Evolutionary conservation across 495 filamentous ascomycete genomes (phyloP).

Genomic region (Podospora australis): DNA sequence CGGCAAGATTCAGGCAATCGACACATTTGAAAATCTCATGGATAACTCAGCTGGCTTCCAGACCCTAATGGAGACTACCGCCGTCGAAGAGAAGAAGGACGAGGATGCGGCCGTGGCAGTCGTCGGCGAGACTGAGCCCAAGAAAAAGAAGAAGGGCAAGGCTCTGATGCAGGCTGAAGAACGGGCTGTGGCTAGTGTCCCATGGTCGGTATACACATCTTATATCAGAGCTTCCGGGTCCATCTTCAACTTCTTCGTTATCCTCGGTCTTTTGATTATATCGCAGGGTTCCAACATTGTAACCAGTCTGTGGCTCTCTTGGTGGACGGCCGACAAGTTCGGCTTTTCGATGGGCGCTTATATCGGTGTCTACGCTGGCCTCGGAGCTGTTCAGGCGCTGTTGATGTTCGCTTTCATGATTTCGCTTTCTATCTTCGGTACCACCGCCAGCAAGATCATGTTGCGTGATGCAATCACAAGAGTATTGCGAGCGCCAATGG

Average conservation of each 20-base stretch:
- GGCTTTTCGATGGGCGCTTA: conserved; percentile 61
- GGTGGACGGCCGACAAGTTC: conserved; percentile 77
- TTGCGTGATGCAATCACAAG: conserved; percentile 72
- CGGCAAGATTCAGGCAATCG: conserved; percentile 73
- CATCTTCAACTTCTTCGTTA: conserved; percentile 58
- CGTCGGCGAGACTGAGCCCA: conserved; percentile 42
- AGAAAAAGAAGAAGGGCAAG: conserved; percentile 57
- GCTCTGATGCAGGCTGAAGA: conserved; percentile 90
- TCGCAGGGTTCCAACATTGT: conserved; percentile 78
- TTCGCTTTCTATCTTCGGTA: conserved; percentile 67
- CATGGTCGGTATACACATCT: conserved; percentile 73
- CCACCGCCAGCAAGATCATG: conserved; percentile 74
- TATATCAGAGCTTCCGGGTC: conserved; percentile 77
- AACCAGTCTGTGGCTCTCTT: conserved; percentile 88
- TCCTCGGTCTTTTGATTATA: conserved; percentile 59
- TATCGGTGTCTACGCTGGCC: conserved; percentile 78
- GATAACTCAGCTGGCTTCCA: conserved; percentile 64
- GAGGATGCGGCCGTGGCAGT: conserved; percentile 36
- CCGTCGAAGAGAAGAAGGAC: conserved; percentile 61
- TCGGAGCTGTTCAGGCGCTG: conserved; percentile 64
- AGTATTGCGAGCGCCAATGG: conserved; percentile 86
- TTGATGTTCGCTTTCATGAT: conserved; percentile 67
- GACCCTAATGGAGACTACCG: conserved; percentile 75
- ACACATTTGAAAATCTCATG: conserved; percentile 85
- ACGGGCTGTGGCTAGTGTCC: conserved; percentile 69